These are phyloP conservation scores for Xylaria sp. DNA, from an alignment of 2,329 filamentous ascomycete genomes.

Conservation along the genomic window DNA sequence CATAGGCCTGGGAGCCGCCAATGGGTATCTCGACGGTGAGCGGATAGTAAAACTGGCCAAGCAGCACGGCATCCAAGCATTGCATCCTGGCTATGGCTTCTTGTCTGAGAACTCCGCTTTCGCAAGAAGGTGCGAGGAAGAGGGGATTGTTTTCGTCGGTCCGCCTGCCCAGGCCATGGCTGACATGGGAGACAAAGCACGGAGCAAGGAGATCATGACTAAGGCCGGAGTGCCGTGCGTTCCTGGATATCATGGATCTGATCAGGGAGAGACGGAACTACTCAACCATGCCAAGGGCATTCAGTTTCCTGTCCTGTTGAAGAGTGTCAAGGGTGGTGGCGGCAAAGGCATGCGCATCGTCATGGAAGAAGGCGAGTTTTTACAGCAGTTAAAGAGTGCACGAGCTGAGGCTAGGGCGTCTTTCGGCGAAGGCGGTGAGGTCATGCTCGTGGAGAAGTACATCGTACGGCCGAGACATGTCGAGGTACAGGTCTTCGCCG, in stretches of 20 bases:
- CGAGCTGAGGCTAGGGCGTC: slow-evolving; percentile 79
- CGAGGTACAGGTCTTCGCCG: slow-evolving; percentile 91
- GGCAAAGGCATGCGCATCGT: slow-evolving; percentile 89
- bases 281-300: slow-evolving; percentile 76
- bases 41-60: slow-evolving; percentile 90
- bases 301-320: slow-evolving; percentile 76
- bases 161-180: slow-evolving; percentile 83
- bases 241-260: slow-evolving; percentile 89
- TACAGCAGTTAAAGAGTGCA: slow-evolving; percentile 75
- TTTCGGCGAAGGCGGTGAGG: slow-evolving; percentile 82
- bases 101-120: slow-evolving; percentile 94
- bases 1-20: slow-evolving; percentile 82
- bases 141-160: slow-evolving; percentile 93
- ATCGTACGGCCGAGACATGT: slow-evolving; percentile 83
- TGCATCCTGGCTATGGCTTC: slow-evolving; percentile 97
- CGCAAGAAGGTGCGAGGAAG: slow-evolving; percentile 86
- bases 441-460: slow-evolving; percentile 86
- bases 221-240: slow-evolving; percentile 95
- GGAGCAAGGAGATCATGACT: slow-evolving; percentile 94
- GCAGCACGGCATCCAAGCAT: slow-evolving; percentile 84
- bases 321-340: slow-evolving; percentile 82
- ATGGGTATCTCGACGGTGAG: slow-evolving; percentile 92
- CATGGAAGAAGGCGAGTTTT: slow-evolving; percentile 72
- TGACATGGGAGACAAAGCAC: slow-evolving; percentile 74
- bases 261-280: slow-evolving; percentile 74